Evolutionary conservation across 768 basidiomycete species (phyloP), one percentile per base, ranked within the genome.

Genomic region (Rhizopogon roseolus): DNA sequence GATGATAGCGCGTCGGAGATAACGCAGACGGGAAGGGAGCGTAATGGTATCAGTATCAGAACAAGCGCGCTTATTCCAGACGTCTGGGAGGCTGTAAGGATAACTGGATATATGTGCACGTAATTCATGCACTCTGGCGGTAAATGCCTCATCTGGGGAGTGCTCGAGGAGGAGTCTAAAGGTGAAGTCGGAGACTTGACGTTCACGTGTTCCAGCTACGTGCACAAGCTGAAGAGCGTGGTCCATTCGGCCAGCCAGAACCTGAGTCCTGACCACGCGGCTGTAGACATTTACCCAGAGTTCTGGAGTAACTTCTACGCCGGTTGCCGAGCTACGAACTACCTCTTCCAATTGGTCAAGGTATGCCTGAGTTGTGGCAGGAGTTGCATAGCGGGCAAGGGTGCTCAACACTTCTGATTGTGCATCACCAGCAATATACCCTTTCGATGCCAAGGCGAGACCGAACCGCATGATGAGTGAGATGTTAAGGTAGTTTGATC

Each of bases 211-310:
- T 2, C 57, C 57, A 9, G 70, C 69, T 10, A 66, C 59, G 5
- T 75, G 76, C n/a, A 82, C 60, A 41, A 84, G 63, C n/a, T 58
- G 46, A n/a, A 82, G 36, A 3, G 82, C 82, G 17, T 70, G 70
- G 0, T 71, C 64, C 2, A 72, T 50, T 29, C 74, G 69, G 14
- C 74, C 72, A 4, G 69, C 64, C 13, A 65, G 57, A 7, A 73
- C 73, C 17, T 81, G 70, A 9, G 64, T 68, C 44, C 73, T 68
- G 19, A 86, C 63, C 2, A 76, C 76, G 11, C 69, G 41, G n/a
- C 65, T 74, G 66, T 64, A 78, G 50, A 52, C 58, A 29, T 48
- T 36, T 27, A 52, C 16, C 17, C 46, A 46, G 38, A 52, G 39
- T 13, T 52, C 29, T 3, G 66, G 56, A 1, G 45, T 25, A 8